These are phyloP conservation scores for Litchi chinensis DNA, from an alignment of 345 rosid species.

Conservation along the genomic window DNA sequence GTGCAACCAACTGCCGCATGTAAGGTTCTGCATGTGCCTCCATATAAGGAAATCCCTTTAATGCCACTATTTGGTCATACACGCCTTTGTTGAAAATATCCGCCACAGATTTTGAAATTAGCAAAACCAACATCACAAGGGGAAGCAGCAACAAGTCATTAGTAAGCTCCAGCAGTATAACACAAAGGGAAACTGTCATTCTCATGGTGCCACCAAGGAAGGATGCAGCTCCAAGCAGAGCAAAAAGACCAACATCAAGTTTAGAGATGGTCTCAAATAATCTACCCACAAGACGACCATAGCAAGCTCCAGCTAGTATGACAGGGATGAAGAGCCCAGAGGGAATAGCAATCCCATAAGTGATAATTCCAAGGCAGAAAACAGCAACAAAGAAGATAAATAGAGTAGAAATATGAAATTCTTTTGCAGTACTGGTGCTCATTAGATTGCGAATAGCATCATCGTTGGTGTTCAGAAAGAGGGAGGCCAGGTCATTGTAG, in stretches of 20 bases:
- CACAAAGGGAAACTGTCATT: conserved; percentile 76
- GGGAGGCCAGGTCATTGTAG: conserved; percentile 70
- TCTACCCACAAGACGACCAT: conserved; percentile 67
- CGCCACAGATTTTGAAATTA: conserved; percentile 67
- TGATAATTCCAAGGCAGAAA: conserved; percentile 58
- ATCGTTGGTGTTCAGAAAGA: conserved; percentile 63
- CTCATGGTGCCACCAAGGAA: conserved; percentile 82
- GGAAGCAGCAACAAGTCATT: conserved; percentile 68
- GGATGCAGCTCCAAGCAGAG: conserved; percentile 76
- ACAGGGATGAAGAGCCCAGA: conserved; percentile 83
- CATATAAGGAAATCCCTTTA: conserved; percentile 69
- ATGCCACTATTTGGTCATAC: conserved; percentile 60
- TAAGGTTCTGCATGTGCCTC: conserved; percentile 75
- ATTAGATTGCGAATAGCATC: conserved; percentile 65
- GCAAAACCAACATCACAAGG: conserved; percentile 74
- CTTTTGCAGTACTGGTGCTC: conserved; percentile 42
- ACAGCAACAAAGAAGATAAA: conserved; percentile 59
- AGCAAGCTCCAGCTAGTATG: conserved; percentile 66
- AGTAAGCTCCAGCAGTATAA: conserved; percentile 72
- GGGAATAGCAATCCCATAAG: conserved; percentile 74
- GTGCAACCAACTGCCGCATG: conserved; percentile 62
- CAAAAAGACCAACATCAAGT: conserved; percentile 66
- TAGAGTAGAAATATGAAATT: conserved; percentile 52
- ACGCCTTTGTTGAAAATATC: conserved; percentile 68
- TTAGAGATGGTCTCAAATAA: conserved; percentile 46